Conservation (phyloP, 495 filamentous ascomycete species). For the Lasiosphaeris hirsuta region DNA sequence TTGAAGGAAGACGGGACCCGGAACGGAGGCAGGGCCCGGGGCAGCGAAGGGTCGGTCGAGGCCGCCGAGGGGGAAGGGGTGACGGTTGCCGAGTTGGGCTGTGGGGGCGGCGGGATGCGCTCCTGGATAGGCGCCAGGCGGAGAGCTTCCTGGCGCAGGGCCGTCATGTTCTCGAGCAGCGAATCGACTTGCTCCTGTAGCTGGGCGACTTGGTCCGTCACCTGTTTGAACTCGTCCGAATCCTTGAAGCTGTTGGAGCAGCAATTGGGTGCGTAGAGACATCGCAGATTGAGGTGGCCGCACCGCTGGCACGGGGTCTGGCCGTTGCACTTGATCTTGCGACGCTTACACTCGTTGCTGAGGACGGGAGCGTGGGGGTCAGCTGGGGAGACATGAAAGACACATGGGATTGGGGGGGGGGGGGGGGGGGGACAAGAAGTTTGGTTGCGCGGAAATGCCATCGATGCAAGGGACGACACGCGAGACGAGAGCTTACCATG, state of each 20-base stretch:
- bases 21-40: slow-evolving; percentile 25
- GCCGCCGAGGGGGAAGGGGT: slow-evolving; percentile 36
- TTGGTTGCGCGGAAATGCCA: no score
- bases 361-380: neutral
- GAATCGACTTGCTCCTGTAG: slow-evolving; percentile 84
- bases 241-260: slow-evolving; percentile 78
- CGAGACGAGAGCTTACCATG: slow-evolving; percentile 59
- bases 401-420: neutral
- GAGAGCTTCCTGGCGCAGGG: slow-evolving; percentile 50
- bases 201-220: slow-evolving; percentile 66
- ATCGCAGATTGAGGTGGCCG: slow-evolving; percentile 74
- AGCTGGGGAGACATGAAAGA: neutral
- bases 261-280: slow-evolving; percentile 90
- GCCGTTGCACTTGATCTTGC: slow-evolving; percentile 93
- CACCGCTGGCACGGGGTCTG: slow-evolving; percentile 79
- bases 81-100: slow-evolving; percentile 26
- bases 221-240: slow-evolving; percentile 78
- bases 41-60: slow-evolving; percentile 29
- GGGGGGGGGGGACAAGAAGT: no score
- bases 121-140: slow-evolving; percentile 43
- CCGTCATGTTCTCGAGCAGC: slow-evolving; percentile 66
- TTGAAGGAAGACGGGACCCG: slow-evolving; percentile 64
- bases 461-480: neutral
- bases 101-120: slow-evolving; percentile 30
- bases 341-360: slow-evolving; percentile 83